Base-by-base conservation (phyloP, 257 asterid species). In the Misopates orontium region DNA sequence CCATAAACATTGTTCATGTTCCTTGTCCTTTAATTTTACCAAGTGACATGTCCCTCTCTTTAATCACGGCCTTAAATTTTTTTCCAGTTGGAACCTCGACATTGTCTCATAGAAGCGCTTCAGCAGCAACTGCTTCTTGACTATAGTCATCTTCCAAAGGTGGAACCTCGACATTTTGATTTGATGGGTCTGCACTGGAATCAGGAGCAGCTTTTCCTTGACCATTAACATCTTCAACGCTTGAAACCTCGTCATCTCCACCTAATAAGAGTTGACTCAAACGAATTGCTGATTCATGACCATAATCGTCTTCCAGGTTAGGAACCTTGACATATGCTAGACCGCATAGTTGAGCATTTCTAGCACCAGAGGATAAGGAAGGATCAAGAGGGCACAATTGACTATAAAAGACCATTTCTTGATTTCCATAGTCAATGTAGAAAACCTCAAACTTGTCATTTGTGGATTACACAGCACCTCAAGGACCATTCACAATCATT, bases 21-120 rank as follows among this genome's bases (percentile, higher is more conserved):
- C 99, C 99, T 80, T 94, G 96, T 20, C 96, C 99, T 62, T 88
- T 94, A n/a, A 81, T 95, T 79, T 94, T 90, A 28, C 97, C 99
- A 4, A 83, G 93, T 9, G 97, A 87, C 19, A 86, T 62, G 77
- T 90, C 96, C 65, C 74, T 85, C 11, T 94, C 99, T 79, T 90
- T 96, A 0, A 90, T 73, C 55, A 88, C 67, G 15, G 96, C 96
- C 80, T 22, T 77, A 39, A 85, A 88, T 77, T 90, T 97, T 78
- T 90, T 86, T 0, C n/a, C n/a, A n/a, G n/a, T 75, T 0, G 96
- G 99, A 65, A 90, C 93, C 79, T 90, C 90, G 67, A 94, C 60
- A 55, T 69, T 36, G 1, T 36, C 42, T 1, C 8, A 3, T 36
- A 36, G 8, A 3, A 36, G 4, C 1, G 4, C 42, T 36, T 36